Evolutionary conservation across 129 eudicot species (phyloP), one percentile per base, ranked within the genome.

Genomic region (Pittosporum tobira): DNA sequence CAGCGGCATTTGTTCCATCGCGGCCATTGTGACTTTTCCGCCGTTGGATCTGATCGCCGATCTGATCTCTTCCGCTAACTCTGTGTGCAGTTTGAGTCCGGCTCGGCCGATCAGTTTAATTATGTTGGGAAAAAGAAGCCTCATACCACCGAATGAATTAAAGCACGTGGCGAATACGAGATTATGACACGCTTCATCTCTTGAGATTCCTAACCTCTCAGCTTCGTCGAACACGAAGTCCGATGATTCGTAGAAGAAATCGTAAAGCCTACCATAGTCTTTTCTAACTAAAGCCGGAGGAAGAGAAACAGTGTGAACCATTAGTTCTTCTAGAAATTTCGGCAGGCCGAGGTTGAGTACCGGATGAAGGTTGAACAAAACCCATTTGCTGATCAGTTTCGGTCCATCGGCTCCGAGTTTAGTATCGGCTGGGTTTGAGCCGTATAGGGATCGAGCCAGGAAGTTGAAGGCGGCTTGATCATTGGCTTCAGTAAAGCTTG

Each of bases 71-170:
- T 71, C 57, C 1, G 95, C 89, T 16, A 90, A 58, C 10, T 73
- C 70, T 0, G 78, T 64, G 27, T 90, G 97, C 19, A 90, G 62
- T 26, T 67, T 80, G 0, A 61, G 62, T 2, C 95, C 97, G 16
- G 84, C 95, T 1, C 94, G 84, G 21, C 97, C 97, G 65, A 90
- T 56, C 85, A 81, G 81, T 48, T 90, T 85, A 4, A 90, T 45
- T 30, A 85, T 75, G 52, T 82, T 82, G 0, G 97, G 94, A 68
- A 90, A 90, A 52, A 90, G 52, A 5, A 79, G 70, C 52, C 75
- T 85, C 82, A 90, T 85, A 0, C 97, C 97, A 0, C 97, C 97
- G 43, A 79, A 90, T 0, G 97, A 67, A 37, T 90, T 90, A 72
- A 90, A 90, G 73, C 97, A 90, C 3, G 94, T 64, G 8, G 95